Evolutionary conservation across 371 early-diverging fungal species (phyloP), one percentile per base, ranked within the genome.

Genomic region (Zychaea mexicana): DNA sequence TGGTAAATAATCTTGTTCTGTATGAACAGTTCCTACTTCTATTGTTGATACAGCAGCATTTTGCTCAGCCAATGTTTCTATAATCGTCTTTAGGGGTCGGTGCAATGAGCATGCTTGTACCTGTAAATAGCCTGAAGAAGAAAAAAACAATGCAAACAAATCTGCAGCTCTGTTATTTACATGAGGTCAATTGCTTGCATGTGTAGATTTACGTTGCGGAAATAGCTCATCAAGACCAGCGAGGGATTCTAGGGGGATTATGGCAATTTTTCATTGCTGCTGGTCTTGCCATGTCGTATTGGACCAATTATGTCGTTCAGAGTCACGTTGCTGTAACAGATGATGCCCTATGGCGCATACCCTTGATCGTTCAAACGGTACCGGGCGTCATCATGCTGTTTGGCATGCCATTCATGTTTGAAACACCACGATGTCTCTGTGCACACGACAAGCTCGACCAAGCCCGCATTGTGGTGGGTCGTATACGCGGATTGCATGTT

Each of bases 401-500:
- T 31, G 75, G 75, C 33, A 59, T 66, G 59, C 64, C 71, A 22
- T 49, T 77, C 36, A 55, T 81, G 30, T 81, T 78, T 53, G 77
- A 76, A 33, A 77, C 76, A 12, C 79, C 82, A 4, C 69, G 86
- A 60, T 85, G 84, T 76, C 74, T 86, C 59, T 58, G 17, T 61
- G 65, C 60, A 1, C 46, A 31, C 30, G 45, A 26, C 5, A 49
- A 55, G 2, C 3, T 39, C 9, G 27, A 57, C 10, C 53, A 87
- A 69, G 93, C 97, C 66, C 88, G 88, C 69, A 92, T 92, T 72
- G 87, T 90, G 57, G 88, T 94, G 19, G 78, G 92, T 58, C 87
- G 92, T 61, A 83, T 86, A 54, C 86, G 92, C 21, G 90, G 86
- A 61, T 86, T 95, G 72, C 75, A 83, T 24, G 67, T 82, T 17